phyloP scores from a whole-genome alignment of 495 filamentous ascomycete species.

The Penicillium samsonianum region DNA sequence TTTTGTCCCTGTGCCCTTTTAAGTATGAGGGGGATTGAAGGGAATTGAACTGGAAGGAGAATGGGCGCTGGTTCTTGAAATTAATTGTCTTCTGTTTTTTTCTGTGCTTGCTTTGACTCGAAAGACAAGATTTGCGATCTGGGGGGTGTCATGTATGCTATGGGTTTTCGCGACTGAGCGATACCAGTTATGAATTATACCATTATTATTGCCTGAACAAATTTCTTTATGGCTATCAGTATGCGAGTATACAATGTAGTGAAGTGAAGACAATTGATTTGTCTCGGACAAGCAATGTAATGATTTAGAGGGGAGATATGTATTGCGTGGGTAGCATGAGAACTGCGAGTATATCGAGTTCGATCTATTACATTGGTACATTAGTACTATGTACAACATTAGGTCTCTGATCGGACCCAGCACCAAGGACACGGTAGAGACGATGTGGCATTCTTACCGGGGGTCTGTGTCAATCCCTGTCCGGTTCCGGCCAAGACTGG shows the following conservation, averaged over 20 bases:
- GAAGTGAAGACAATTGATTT: neutral
- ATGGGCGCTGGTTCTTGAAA: neutral
- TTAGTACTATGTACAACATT: neutral
- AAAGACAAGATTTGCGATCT: slow-evolving; percentile 15
- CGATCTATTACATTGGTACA: neutral
- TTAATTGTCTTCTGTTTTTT: slow-evolving; percentile 7
- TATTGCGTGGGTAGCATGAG: neutral
- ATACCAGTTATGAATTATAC: slow-evolving; percentile 9
- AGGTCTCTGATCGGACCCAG: neutral
- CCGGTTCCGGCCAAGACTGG: neutral
- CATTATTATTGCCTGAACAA: neutral
- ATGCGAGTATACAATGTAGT: neutral
- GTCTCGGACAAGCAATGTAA: neutral
- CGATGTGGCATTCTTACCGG: neutral
- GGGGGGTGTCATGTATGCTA: slow-evolving; percentile 10
- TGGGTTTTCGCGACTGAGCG: neutral
- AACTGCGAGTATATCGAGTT: neutral
- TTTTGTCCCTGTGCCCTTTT: neutral
- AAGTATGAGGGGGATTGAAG: neutral
- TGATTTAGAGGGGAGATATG: neutral
- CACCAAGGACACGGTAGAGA: neutral
- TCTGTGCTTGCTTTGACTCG: slow-evolving; percentile 3
- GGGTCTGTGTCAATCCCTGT: neutral
- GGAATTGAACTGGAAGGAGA: neutral
- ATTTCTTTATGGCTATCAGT: neutral